These are phyloP conservation scores for Exutisphaerella laricina DNA, from an alignment of 2,329 filamentous ascomycete genomes.

Conservation along the genomic window DNA sequence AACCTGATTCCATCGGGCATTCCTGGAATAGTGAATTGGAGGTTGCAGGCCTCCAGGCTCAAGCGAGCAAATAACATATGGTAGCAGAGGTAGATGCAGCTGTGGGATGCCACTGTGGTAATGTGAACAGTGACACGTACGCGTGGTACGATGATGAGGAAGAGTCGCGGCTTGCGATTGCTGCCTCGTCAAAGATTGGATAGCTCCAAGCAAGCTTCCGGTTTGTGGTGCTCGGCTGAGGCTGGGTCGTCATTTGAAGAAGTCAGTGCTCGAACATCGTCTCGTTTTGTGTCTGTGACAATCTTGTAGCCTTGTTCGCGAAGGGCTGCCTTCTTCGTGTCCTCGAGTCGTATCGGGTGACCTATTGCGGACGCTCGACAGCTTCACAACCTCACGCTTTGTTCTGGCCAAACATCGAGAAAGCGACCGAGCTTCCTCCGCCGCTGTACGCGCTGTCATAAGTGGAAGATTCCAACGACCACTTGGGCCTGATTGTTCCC, in stretches of 20 bases:
- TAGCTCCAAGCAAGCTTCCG: background rate
- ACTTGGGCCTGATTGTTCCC: too few relatives aligned
- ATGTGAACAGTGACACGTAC: background rate
- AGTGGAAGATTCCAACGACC: too few relatives aligned
- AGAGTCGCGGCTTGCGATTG: background rate
- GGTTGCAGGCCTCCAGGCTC: background rate
- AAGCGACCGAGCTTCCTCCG: too few relatives aligned
- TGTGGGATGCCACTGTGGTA: background rate
- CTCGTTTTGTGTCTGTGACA: background rate
- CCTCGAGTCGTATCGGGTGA: too few relatives aligned
- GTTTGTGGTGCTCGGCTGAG: background rate
- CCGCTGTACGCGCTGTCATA: too few relatives aligned
- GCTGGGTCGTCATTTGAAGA: background rate
- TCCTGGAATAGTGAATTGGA: slow-evolving; percentile 1
- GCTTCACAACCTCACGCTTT: too few relatives aligned
- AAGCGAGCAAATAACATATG: background rate
- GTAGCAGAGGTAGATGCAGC: background rate
- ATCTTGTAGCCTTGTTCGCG: background rate
- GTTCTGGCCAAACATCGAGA: too few relatives aligned
- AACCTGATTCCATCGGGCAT: background rate
- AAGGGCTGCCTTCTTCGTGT: background rate
- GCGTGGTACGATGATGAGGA: background rate
- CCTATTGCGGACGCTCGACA: too few relatives aligned
- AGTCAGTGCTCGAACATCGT: background rate
- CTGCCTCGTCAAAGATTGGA: background rate